Conservation (phyloP, 176 grass and related monocot genomes). For the Aechmea fasciata region DNA sequence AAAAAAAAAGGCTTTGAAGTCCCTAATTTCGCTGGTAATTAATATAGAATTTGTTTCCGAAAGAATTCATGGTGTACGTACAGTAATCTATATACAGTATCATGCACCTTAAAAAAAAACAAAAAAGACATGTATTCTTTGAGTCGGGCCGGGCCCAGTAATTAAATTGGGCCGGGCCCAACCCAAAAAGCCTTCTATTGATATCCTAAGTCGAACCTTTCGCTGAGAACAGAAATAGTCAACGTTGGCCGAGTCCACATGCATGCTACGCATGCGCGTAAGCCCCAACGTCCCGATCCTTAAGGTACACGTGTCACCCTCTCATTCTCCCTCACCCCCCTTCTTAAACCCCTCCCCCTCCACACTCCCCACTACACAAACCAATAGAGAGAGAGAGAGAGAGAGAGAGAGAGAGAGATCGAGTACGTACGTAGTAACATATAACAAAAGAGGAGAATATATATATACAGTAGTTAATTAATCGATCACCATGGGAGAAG, state of each 20-base stretch:
- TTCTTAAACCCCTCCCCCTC: not conserved
- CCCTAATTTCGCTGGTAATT: too few relatives aligned
- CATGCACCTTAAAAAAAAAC: too few relatives aligned
- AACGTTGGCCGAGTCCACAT: conserved; percentile 1
- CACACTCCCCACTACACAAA: not conserved
- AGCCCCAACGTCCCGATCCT: not conserved
- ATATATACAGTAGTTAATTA: not conserved
- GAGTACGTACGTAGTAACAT: not conserved
- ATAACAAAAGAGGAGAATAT: too few relatives aligned
- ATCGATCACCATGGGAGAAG: not conserved
- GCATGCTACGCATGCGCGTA: not conserved
- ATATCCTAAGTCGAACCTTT: not conserved
- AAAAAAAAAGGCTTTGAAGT: too few relatives aligned
- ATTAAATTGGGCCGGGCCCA: not conserved
- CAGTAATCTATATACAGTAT: too few relatives aligned
- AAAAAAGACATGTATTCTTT: too few relatives aligned
- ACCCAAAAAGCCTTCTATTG: not conserved
- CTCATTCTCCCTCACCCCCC: not conserved
- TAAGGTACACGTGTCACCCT: not conserved
- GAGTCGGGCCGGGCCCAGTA: too few relatives aligned
- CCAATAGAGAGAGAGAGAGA: not conserved
- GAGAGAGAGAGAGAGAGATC: not conserved
- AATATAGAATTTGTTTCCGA: too few relatives aligned
- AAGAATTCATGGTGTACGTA: too few relatives aligned
- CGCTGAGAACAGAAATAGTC: not conserved